Percentiles rank a stretch among this genome's conserved stretches.
phyloP scores from a whole-genome alignment of 2,329 filamentous ascomycete genomes.

The Aspergillus sojae region DNA sequence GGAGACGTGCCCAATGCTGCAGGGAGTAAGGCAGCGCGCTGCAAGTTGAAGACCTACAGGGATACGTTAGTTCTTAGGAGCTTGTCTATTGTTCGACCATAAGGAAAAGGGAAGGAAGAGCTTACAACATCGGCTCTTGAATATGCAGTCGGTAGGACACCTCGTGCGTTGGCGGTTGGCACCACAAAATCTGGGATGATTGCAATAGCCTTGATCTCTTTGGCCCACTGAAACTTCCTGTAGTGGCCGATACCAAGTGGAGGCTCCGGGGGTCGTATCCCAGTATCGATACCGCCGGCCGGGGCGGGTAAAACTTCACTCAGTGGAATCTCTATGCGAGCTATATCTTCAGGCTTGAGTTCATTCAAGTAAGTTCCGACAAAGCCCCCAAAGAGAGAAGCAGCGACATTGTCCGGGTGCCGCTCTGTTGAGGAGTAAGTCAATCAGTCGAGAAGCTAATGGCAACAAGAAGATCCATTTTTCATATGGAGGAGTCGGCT shows the following conservation, averaged over 20 bases:
- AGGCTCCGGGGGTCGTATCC: constrained; percentile 82
- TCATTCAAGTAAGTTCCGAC: constrained; percentile 96
- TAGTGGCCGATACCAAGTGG: constrained; percentile 92
- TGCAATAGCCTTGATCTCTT: constrained; percentile 93
- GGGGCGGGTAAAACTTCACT: constrained; percentile 90
- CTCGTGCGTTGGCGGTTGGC: constrained; percentile 86
- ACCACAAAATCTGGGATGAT: constrained; percentile 97
- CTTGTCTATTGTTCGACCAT: constrained; percentile 1
- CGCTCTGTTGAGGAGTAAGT: constrained; percentile 54
- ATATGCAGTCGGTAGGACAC: constrained; percentile 80
- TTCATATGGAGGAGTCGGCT: background rate
- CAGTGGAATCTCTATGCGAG: constrained; percentile 88
- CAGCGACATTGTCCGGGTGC: constrained; percentile 92
- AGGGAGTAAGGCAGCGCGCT: constrained; percentile 87
- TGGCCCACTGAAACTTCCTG: constrained; percentile 91
- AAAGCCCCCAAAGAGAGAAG: constrained; percentile 92
- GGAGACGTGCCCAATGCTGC: constrained; percentile 87
- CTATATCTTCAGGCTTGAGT: constrained; percentile 82
- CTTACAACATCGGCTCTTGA: constrained; percentile 78
- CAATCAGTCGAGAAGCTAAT: background rate
- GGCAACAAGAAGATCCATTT: background rate
- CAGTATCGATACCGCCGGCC: constrained; percentile 88
- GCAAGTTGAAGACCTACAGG: constrained; percentile 75
- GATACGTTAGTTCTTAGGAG: background rate
- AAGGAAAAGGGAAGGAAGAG: constrained; percentile 20